Base-by-base conservation (phyloP, 345 rosid species). In the Eutrema heterophyllum region DNA sequence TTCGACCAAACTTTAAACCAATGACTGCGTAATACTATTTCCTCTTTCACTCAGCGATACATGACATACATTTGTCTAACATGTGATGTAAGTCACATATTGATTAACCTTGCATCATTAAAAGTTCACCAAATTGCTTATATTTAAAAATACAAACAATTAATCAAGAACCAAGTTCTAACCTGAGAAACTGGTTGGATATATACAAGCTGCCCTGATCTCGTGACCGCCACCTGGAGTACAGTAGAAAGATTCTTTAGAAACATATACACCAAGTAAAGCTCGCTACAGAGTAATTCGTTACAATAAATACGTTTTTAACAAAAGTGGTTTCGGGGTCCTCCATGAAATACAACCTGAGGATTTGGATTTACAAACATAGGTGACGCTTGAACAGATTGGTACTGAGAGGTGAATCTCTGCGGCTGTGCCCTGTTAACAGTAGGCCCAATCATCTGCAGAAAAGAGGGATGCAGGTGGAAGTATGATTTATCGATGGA, bases 151-250 rank as follows among this genome's bases (percentile, higher is more conserved):
- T 3, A 35, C 7, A 14, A 44, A 55, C 11, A 49, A 29, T 54
- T 29, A 38, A 40, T 40, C 10, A 5, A 40, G 35, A 61, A 12
- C 16, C 32, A 65, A 46, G 36, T 71, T 78, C 89, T 85, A 82
- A 93, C 97, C 77, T 86, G 91, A 64, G 89, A 56, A 81, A 89
- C 83, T 72, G 98, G 89, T 55, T 87, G 92, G 82, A 90, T n/a
- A 72, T 81, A 87, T 14, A 89, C 72, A 67, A 86, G 83, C 81
- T 89, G 98, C 51, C 93, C 93, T 16, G 85, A 7, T 63, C 88
- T 88, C 69, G 87, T 87, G 76, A 85, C 80, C 93, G 87, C 74
- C 63, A 89, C 86, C 98, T 93, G 76, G 44, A 50, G 73, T 35
- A 73, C 36, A 57, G 26, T 41, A 41, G 33, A 59, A 50, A 73